These are phyloP conservation scores for Cercophora sp. DNA, from an alignment of 495 filamentous ascomycete species.

Conservation along the genomic window DNA sequence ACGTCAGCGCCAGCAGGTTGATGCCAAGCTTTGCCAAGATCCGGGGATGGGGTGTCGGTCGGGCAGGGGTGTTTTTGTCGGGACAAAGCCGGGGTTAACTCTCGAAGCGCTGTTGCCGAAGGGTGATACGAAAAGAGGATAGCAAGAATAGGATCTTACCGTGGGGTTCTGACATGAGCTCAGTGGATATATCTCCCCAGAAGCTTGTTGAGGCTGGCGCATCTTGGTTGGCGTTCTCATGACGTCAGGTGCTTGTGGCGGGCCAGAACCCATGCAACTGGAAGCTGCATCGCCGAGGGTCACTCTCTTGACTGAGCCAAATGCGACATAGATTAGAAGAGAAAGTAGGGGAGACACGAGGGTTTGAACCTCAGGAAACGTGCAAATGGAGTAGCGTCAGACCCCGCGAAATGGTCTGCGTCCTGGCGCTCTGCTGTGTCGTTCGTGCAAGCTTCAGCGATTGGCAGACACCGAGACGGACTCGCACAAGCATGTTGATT, in stretches of 20 bases:
- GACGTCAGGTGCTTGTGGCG: conserved; percentile 3
- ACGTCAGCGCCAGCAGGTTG: neutral
- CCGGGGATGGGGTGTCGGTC: conserved; percentile 4
- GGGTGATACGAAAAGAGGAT: no score
- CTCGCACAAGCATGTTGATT: no score
- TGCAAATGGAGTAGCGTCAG: no score
- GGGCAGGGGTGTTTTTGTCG: neutral
- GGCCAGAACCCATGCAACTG: neutral
- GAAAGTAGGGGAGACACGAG: neutral
- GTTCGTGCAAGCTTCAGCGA: no score
- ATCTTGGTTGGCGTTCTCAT: neutral
- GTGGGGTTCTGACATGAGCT: no score
- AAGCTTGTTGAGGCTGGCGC: no score
- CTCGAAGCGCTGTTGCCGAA: neutral
- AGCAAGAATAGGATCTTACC: no score
- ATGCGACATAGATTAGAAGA: no score
- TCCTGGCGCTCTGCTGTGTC: no score
- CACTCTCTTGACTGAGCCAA: conserved; percentile 1
- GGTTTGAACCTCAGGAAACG: neutral
- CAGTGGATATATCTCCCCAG: no score
- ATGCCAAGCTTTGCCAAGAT: conserved; percentile 17
- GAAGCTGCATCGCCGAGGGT: neutral
- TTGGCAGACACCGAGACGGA: no score
- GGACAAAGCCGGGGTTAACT: neutral
- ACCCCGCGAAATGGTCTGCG: no score